Evolutionary conservation across 257 asterid species (phyloP).

Genomic region (Nicotiana tomentosiformis): DNA sequence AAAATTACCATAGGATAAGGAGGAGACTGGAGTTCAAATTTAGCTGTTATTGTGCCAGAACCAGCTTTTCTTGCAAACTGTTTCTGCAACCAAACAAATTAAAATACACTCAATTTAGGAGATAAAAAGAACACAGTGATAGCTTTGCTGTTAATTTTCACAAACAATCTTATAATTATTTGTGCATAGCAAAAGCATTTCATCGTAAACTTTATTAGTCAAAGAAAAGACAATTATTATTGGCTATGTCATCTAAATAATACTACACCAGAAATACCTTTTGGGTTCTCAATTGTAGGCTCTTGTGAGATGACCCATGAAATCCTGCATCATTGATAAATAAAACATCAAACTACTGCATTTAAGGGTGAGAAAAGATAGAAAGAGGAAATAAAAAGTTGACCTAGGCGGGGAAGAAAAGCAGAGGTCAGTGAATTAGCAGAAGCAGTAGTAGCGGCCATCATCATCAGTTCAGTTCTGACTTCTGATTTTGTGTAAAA

Average conservation of each 20-base stretch:
- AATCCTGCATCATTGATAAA: constrained; percentile 23
- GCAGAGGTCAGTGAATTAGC: constrained; percentile 32
- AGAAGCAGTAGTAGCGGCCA: constrained; percentile 35
- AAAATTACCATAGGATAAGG: constrained; percentile 60
- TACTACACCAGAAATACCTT: constrained; percentile 35
- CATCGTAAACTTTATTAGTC: constrained; percentile 33
- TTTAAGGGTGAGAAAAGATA: not conserved
- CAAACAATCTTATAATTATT: not conserved
- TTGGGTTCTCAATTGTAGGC: constrained; percentile 31
- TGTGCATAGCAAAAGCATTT: constrained; percentile 20
- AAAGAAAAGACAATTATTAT: too few species aligned
- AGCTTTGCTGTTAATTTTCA: not conserved
- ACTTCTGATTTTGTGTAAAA: not conserved
- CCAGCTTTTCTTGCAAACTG: constrained; percentile 27
- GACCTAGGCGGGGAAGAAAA: constrained; percentile 34
- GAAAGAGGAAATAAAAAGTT: not conserved
- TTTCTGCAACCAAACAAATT: constrained; percentile 29
- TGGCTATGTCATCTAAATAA: not conserved
- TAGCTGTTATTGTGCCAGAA: constrained; percentile 51
- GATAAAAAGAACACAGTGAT: not conserved
- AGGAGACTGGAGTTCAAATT: constrained; percentile 66
- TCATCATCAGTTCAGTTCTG: not conserved
- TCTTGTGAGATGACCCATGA: constrained; percentile 32
- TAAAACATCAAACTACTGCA: not conserved
- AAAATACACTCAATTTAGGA: not conserved